Conservation (phyloP, 2,329 filamentous ascomycete genomes). For the Xylariales sp. region DNA sequence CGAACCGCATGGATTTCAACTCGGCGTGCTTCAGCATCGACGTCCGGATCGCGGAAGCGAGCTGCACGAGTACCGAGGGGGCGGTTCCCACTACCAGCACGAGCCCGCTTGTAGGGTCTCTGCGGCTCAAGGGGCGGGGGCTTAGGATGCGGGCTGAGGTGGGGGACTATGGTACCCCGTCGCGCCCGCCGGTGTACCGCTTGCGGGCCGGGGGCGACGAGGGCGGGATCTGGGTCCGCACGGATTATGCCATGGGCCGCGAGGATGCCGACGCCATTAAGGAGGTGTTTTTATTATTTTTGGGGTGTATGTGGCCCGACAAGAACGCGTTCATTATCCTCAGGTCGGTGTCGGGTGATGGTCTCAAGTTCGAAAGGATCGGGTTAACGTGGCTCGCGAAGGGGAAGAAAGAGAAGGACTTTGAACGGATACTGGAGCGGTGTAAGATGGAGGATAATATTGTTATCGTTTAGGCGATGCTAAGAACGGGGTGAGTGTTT, state of each 20-base stretch:
- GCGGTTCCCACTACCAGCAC: constrained; percentile 1
- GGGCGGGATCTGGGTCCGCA: not conserved
- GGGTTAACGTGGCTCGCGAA: constrained; percentile 10
- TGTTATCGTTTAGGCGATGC: not conserved
- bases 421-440: not conserved
- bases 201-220: not conserved
- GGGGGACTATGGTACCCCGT: not conserved
- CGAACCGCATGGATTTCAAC: constrained; percentile 30
- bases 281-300: constrained; percentile 19
- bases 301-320: constrained; percentile 20
- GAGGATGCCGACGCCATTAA: constrained; percentile 14
- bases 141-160: constrained; percentile 5
- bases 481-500: not conserved
- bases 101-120: constrained; percentile 15
- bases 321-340: constrained; percentile 21
- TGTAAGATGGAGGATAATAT: constrained; percentile 6
- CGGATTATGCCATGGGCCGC: constrained; percentile 25
- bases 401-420: not conserved
- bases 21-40: constrained; percentile 15
- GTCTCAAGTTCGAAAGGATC: constrained; percentile 21
- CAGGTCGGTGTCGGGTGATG: not conserved
- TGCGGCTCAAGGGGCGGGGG: constrained; percentile 23
- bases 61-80: constrained; percentile 5
- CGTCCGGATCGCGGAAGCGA: constrained; percentile 26
- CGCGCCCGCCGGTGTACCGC: constrained; percentile 11